Base-by-base conservation (phyloP, 441 rosid species). In the Hura crepitans region DNA sequence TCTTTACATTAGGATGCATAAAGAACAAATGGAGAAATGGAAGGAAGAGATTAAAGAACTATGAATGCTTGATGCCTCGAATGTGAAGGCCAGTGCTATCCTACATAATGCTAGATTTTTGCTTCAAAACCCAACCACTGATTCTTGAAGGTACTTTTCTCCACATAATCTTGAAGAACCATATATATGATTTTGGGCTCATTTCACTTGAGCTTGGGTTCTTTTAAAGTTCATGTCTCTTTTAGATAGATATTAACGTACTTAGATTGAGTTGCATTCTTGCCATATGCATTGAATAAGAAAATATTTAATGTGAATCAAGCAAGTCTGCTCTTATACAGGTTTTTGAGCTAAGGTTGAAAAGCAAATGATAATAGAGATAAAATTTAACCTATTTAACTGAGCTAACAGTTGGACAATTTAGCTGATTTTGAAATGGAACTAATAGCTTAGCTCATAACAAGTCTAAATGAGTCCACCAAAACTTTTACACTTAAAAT, bases 11-110 rank as follows among this genome's bases (percentile, higher is more conserved):
- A 92, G 97, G 90, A 79, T 90, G 64, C 93, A 89, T 65, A 88
- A 80, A 84, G 97, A 92, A 69, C 87, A 85, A 50, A 80, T 89
- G 69, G 97, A 87, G 76, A 92, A 85, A 74, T 92, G 99, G 97
- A 92, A 90, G 75, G 94, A 90, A 28, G 96, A 90, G 82, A 85
- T 90, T 68, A 87, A 83, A 81, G 96, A 89, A 71, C 72, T 92
- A 75, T 82, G 87, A 53, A 64, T 86, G 79, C 83, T 86, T 42
- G 97, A 92, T 83, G 81, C 81, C 66, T 80, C 90, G 17, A 91
- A 89, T 69, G 93, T 87, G 78, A 93, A 93, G 76, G 80, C 84
- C 35, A 62, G 71, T 79, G 83, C 80, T 12, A 17, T 85, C 68
- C 83, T 88, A 75, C 87, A 81, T 45, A 85, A 85, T 78, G 94